These are phyloP conservation scores for Suillus paluster DNA, from an alignment of 768 basidiomycete genomes.

Conservation along the genomic window DNA sequence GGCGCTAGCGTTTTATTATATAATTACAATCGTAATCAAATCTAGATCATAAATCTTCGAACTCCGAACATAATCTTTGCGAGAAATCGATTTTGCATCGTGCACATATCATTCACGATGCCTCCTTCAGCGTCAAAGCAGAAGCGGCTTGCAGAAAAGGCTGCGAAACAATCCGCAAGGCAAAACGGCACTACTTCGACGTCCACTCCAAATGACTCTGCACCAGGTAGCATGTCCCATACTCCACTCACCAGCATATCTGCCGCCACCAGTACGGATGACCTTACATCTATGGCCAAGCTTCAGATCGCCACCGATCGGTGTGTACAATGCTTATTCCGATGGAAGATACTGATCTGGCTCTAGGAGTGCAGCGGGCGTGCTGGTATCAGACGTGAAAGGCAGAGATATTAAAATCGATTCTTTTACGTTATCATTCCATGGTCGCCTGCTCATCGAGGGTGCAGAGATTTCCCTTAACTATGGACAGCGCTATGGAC, in stretches of 20 bases:
- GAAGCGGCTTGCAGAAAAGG: constrained; percentile 95
- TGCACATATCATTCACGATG: constrained; percentile 45
- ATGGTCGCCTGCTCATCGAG: constrained; percentile 84
- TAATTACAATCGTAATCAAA: constrained; percentile 7
- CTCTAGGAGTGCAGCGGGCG: constrained; percentile 84
- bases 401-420: constrained; percentile 98
- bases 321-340: constrained; percentile 40
- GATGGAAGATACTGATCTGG: constrained; percentile 13
- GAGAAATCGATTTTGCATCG: constrained; percentile 33
- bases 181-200: constrained; percentile 51
- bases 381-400: constrained; percentile 90
- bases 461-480: constrained; percentile 73
- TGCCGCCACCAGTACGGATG: constrained; percentile 80
- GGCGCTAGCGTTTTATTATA: background rate
- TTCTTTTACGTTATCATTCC: constrained; percentile 94
- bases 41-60: constrained; percentile 25
- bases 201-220: constrained; percentile 68
- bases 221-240: constrained; percentile 61
- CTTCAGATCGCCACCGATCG: constrained; percentile 89
- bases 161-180: constrained; percentile 75
- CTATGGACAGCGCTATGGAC: constrained; percentile 92
- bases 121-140: constrained; percentile 85
- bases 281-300: constrained; percentile 86
- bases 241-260: constrained; percentile 87
- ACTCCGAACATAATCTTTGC: constrained; percentile 20